These are phyloP conservation scores for Daedaleopsis nitida DNA, from an alignment of 768 basidiomycete genomes.

Conservation along the genomic window DNA sequence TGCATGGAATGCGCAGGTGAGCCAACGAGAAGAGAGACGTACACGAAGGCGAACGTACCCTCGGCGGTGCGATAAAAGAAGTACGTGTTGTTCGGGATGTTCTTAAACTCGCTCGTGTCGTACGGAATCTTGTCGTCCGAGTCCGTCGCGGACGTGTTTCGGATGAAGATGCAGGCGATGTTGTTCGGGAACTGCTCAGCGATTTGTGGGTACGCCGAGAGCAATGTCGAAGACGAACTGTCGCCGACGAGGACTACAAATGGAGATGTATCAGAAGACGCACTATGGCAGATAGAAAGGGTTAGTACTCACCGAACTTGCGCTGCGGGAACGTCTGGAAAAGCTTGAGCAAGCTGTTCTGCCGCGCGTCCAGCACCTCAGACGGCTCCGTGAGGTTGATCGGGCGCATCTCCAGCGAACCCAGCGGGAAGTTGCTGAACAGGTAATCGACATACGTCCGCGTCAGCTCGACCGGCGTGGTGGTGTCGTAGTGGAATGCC, in stretches of 20 bases:
- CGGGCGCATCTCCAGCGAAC: conserved; percentile 35
- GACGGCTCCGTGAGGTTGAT: conserved; percentile 34
- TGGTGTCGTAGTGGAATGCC: conserved; percentile 39
- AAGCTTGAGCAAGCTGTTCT: conserved; percentile 30
- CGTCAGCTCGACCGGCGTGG: conserved; percentile 35
- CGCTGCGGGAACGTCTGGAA: conserved; percentile 36
- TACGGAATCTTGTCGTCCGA: conserved; percentile 35
- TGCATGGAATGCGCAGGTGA: background rate
- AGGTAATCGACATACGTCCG: conserved; percentile 36
- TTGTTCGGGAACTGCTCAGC: conserved; percentile 28
- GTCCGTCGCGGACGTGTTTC: conserved; percentile 37
- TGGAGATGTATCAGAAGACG: background rate
- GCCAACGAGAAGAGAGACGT: background rate
- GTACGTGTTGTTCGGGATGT: conserved; percentile 31
- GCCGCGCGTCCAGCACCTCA: conserved; percentile 32
- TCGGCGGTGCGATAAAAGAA: conserved; percentile 30
- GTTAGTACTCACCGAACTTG: conserved; percentile 27
- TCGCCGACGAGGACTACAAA: conserved; percentile 26
- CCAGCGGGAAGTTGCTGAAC: conserved; percentile 33
- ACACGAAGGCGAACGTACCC: conserved; percentile 10
- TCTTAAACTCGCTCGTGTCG: conserved; percentile 34
- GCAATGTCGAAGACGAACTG: conserved; percentile 26
- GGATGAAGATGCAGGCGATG: conserved; percentile 34
- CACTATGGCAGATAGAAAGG: too few relatives aligned
- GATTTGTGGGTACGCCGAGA: conserved; percentile 29